phyloP scores from a whole-genome alignment of 1,284 basidiomycete species.

The Sporisorium scitamineum region DNA sequence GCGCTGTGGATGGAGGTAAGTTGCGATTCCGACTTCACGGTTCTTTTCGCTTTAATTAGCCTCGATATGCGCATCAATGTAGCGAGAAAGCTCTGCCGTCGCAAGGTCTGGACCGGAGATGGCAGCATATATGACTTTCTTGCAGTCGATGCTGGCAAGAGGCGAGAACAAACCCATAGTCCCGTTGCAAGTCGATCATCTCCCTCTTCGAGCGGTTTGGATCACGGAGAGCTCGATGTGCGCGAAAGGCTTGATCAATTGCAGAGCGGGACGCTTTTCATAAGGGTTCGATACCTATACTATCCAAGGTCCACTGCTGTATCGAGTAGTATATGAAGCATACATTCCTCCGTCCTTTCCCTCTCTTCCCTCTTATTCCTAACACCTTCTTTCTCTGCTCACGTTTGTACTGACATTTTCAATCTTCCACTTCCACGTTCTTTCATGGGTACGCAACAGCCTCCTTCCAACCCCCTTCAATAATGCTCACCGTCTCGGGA shows the following conservation, averaged over 20 bases:
- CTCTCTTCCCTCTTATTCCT: background rate
- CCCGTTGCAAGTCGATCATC: background rate
- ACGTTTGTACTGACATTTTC: constrained; percentile 14
- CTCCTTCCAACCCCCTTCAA: constrained; percentile 50
- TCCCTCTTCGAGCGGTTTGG: background rate
- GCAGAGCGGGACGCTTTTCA: constrained; percentile 33
- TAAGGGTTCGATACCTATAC: constrained; percentile 48
- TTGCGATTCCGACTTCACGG: background rate
- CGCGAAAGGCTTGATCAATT: background rate
- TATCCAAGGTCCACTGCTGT: constrained; percentile 22
- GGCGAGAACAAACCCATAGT: constrained; percentile 20
- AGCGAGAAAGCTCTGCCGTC: constrained; percentile 6
- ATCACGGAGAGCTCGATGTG: background rate
- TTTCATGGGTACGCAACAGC: constrained; percentile 12
- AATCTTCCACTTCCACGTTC: background rate
- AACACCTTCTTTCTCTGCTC: background rate
- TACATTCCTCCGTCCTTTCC: constrained; percentile 27
- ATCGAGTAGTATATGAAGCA: constrained; percentile 64
- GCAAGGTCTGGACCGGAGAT: background rate
- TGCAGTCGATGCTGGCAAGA: constrained; percentile 9
- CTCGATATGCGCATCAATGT: constrained; percentile 9
- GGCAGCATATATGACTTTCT: background rate
- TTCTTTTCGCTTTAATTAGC: background rate
- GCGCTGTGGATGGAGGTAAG: constrained; percentile 53
- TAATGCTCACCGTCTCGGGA: constrained; percentile 59